Base-by-base conservation (phyloP, 768 basidiomycete genomes). In the Cubamyces lactineus region DNA sequence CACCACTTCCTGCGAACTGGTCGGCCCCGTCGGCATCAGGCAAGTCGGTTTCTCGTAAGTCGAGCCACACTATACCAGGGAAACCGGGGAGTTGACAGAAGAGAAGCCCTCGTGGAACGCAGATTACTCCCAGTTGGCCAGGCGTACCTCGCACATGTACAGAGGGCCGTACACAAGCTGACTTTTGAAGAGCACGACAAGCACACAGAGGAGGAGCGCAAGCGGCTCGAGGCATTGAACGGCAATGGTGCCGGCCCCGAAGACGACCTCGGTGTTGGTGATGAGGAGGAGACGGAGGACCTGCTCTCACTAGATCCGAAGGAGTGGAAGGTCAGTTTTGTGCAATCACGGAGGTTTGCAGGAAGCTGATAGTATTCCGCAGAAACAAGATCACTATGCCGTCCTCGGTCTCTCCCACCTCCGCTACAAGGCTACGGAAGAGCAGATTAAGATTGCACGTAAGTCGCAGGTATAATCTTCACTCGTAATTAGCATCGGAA, bases 311-410 rank as follows among this genome's bases (percentile, higher is more conserved):
- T 87, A n/a, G 96, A 99, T 79, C 92, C 96, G 6, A 98, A 98
- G 76, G 94, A 96, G 72, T 98, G 97, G 96, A 99, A 98, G 85
- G 92, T 91, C 65, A 43, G 79, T 70, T n/a, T 16, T 3, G 13
- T 16, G 7, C 4, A 26, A 23, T 12, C n/a, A 5, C 41, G 39
- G 23, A 43, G 1, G 47, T 15, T 0, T 28, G 19, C 13, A 21
- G n/a, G 3, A 1, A 38, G 5, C 45, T 46, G 8, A 57, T 3
- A 23, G 41, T 11, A 17, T 61, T 8, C 8, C 51, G 21, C 68
- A 95, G 91, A 95, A 96, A 86, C 97, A 98, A 85, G 96, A 99
- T 73, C 92, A 98, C 73, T 99, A 99, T 72, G 92, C 92, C 58
- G 94, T 99, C 42, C 88, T 99, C 55, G 97, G 97, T 66, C 84